These are phyloP conservation scores for Marasmius oreades DNA, from an alignment of 1,284 basidiomycete species.

Conservation along the genomic window DNA sequence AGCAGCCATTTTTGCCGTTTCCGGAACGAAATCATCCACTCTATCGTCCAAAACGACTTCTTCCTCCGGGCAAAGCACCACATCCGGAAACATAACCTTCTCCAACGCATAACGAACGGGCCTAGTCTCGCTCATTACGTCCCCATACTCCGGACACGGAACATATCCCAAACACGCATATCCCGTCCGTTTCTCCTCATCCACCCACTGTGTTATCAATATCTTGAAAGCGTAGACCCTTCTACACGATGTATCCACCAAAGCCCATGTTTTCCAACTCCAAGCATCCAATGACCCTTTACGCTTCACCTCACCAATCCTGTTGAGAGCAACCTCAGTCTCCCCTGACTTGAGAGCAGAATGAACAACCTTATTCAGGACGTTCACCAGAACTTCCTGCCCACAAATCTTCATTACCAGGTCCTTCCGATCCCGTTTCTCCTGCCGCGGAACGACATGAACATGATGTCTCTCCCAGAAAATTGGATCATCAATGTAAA, in stretches of 20 bases:
- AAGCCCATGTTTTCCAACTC: slow-evolving; percentile 34
- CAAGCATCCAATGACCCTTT: slow-evolving; percentile 21
- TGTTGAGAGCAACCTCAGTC: slow-evolving; percentile 32
- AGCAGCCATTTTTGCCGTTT: slow-evolving; percentile 13
- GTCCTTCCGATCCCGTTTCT: slow-evolving; percentile 3
- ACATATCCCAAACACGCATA: slow-evolving; percentile 32
- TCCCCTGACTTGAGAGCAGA: slow-evolving; percentile 31
- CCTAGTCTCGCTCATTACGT: slow-evolving; percentile 23
- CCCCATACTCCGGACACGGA: slow-evolving; percentile 31
- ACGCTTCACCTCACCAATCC: slow-evolving; percentile 26
- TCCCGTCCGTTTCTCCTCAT: slow-evolving; percentile 19
- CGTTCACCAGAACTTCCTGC: slow-evolving; percentile 20
- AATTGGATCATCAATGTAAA: slow-evolving; percentile 31
- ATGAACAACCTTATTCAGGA: slow-evolving; percentile 29
- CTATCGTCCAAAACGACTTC: slow-evolving; percentile 25
- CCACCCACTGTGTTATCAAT: slow-evolving; percentile 27
- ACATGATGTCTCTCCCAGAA: slow-evolving; percentile 22
- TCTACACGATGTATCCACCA: slow-evolving; percentile 34
- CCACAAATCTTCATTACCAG: slow-evolving; percentile 22
- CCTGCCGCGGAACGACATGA: slow-evolving; percentile 19
- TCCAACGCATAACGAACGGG: slow-evolving; percentile 31
- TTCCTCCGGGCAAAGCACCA: slow-evolving; percentile 18
- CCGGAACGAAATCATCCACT: slow-evolving; percentile 20
- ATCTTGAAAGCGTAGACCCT: slow-evolving; percentile 37
- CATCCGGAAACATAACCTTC: slow-evolving; percentile 23